Evolutionary conservation across 2,329 filamentous ascomycete genomes (phyloP).

Genomic region (Seiridium cupressi): DNA sequence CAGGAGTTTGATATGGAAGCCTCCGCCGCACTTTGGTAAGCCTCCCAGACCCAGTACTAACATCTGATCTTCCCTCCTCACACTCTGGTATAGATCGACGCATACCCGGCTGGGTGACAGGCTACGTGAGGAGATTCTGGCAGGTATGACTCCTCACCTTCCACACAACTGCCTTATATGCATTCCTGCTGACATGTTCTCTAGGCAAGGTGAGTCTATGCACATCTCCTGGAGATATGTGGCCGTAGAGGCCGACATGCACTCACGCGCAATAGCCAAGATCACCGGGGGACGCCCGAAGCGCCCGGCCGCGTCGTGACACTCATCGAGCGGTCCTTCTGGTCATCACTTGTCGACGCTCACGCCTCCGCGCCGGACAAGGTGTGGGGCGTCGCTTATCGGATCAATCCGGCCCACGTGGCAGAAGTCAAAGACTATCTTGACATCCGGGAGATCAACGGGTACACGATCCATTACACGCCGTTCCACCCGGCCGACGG

Average conservation of each 20-base stretch:
- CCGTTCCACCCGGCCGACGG: conserved; percentile 65
- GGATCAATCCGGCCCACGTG: conserved; percentile 71
- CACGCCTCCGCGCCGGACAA: conserved; percentile 59
- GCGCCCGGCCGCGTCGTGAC: conserved; percentile 90
- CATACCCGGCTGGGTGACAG: conserved; percentile 85
- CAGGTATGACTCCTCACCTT: conserved; percentile 62
- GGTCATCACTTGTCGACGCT: conserved; percentile 72
- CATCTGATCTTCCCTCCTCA: not conserved
- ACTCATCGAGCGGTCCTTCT: conserved; percentile 80
- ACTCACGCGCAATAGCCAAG: conserved; percentile 59
- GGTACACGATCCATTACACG: conserved; percentile 90
- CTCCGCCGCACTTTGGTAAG: conserved; percentile 90
- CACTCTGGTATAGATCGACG: conserved; percentile 62
- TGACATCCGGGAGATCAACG: conserved; percentile 95
- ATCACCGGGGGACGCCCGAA: conserved; percentile 89
- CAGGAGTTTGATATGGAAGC: conserved; percentile 97
- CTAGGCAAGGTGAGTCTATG: conserved; percentile 19
- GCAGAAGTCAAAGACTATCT: conserved; percentile 84
- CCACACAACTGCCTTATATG: not conserved
- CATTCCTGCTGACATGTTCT: not conserved
- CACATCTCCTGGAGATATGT: too few relatives aligned
- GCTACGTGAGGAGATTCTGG: conserved; percentile 96
- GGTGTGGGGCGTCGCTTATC: conserved; percentile 93
- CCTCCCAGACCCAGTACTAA: not conserved
- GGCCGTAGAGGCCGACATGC: too few relatives aligned